Base-by-base conservation (phyloP, 2,329 filamentous ascomycete genomes). In the Sporothrix curviconia region DNA sequence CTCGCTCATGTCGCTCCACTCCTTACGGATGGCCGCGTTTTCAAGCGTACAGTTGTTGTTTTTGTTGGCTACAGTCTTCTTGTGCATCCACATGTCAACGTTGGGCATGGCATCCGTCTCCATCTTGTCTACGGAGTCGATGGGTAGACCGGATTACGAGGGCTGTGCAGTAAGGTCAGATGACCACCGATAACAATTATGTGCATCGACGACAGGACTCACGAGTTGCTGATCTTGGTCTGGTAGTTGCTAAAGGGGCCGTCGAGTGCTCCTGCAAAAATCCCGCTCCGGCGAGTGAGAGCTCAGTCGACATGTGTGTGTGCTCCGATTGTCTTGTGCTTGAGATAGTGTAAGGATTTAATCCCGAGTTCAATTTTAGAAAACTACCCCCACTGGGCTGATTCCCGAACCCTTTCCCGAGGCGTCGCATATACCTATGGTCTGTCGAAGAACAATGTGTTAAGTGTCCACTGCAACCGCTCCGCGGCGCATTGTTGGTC, bases 101-200 rank as follows among this genome's bases (percentile, higher is more conserved):
- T 65, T 68, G 53, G 62, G 56, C 65, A 67, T 66, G 42, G 66
- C 66, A 5, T 56, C 55, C 25, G 62, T 59, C 32, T 64, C 64
- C 4, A 69, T 60, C 50, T 65, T 60, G 60, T 69, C 67, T 28
- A 69, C 66, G 3, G 61, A 55, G 47, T 68, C 66, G n/a, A 66
- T 60, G 63, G 62, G 51, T 67, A 67, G 49, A 51, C 49, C 7
- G 61, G 61, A 47, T 68, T 68, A n/a, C 67, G 64, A 7, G 39
- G 25, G 15, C 56, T 58, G 19, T 11, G 17, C 12, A 17, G 17
- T 36, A 12, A 34, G n/a, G 28, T 3, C 11, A 46, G 24, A 22
- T 24, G 22, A 46, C 14, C 6, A 24, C 25, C 3, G 14, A 17
- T 24, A 15, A 7, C 12, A 24, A 25, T 15, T 9, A 12, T 46